Conservation (phyloP, 2,329 filamentous ascomycete genomes). For the Xylariaceae sp. region DNA sequence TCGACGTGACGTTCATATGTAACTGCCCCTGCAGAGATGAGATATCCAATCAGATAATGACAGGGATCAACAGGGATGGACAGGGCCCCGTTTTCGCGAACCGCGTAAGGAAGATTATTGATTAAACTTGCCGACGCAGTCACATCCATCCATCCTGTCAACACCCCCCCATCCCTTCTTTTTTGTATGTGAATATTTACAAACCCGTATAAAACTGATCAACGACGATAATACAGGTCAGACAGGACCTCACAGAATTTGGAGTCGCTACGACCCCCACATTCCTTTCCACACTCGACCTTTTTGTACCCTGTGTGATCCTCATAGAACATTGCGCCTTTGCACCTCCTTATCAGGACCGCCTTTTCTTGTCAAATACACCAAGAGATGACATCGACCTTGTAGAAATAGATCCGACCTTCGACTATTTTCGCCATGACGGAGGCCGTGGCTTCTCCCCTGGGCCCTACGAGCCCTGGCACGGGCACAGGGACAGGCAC, state of each 20-base stretch:
- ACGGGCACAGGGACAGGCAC: too few species aligned
- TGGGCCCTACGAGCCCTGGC: constrained; percentile 44
- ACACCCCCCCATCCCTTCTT: constrained; percentile 15
- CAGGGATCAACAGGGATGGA: neutral
- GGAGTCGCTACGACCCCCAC: constrained; percentile 17
- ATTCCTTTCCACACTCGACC: constrained; percentile 23
- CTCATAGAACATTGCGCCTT: constrained; percentile 15
- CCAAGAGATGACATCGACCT: constrained; percentile 28
- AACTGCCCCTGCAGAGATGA: neutral
- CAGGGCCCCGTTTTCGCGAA: constrained; percentile 26
- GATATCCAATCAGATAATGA: neutral
- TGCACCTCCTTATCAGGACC: constrained; percentile 15
- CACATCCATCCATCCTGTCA: too few species aligned
- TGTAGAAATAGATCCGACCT: constrained; percentile 20
- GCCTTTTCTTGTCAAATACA: constrained; percentile 24
- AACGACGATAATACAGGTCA: constrained; percentile 13
- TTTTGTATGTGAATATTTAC: constrained; percentile 6
- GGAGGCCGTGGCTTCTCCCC: constrained; percentile 54
- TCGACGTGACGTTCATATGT: neutral
- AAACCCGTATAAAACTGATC: constrained; percentile 11
- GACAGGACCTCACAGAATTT: constrained; percentile 6
- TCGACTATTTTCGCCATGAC: constrained; percentile 42
- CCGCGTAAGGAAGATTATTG: constrained; percentile 25
- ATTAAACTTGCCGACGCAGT: neutral
- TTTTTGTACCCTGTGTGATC: constrained; percentile 21